Evolutionary conservation across 768 basidiomycete species (phyloP), one percentile per base, ranked within the genome.

Genomic region (Suillus subaureus): DNA sequence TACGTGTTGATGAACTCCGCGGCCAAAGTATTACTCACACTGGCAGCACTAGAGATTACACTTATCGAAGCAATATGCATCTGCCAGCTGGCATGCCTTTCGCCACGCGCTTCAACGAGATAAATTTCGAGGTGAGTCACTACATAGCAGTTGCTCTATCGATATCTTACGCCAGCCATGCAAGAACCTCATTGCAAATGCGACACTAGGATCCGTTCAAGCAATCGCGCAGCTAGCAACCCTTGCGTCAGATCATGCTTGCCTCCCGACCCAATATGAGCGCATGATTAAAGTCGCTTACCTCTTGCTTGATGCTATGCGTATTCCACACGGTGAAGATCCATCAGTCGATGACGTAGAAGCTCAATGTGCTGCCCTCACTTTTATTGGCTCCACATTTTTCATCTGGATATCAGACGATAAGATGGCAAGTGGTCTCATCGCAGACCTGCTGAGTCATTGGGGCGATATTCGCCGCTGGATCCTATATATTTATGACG

Each of bases 381-480:
- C 58, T n/a, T 63, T 69, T 1, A 63, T 77, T 6, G 75, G 74
- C 0, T 39, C 67, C n/a, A 72, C 67, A 31, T 37, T 75, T 11
- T 70, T 74, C 18, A 31, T 69, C 42, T 75, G 75, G 74, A 58
- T 73, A 35, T 68, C 54, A 43, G 55, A 69, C 61, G 56, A 47
- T 15, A 69, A 70, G 18, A 49, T 70, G 40, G 45, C 47, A 56
- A 21, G 62, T 26, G 45, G 61, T 15, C 73, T 75, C n/a, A 18
- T 55, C 40, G 66, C 67, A 28, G 58, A 54, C 3, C 68, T 75
- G 21, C 61, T 52, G 23, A 15, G 55, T 15, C 67, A 70, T 13
- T 75, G 74, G 72, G 49, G 67, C 13, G 69, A 73, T 37, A 70
- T 77, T 37, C 74, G 75, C 21, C 67, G 62, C 0, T 77, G 74